Conservation (phyloP, 768 basidiomycete genomes). For the Tylopilus sp. region DNA sequence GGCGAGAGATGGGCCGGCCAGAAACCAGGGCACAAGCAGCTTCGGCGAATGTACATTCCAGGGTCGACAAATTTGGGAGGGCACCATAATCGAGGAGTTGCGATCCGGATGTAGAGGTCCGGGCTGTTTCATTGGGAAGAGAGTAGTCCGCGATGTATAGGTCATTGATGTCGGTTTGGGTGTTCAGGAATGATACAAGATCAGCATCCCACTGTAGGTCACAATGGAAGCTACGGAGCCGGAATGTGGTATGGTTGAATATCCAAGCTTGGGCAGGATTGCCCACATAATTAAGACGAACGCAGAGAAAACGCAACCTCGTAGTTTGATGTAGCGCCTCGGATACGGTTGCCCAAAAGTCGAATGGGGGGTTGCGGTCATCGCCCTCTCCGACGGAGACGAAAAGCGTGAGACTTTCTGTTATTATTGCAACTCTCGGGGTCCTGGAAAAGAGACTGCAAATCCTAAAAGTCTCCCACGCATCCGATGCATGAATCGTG, state of each 20-base stretch:
- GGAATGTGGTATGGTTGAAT: conserved; percentile 43
- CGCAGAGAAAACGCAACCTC: conserved; percentile 49
- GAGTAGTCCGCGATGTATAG: conserved; percentile 36
- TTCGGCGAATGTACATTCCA: conserved; percentile 69
- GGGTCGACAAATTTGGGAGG: conserved; percentile 47
- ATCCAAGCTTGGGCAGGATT: conserved; percentile 36
- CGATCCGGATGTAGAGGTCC: conserved; percentile 14
- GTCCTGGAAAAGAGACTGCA: conserved; percentile 45
- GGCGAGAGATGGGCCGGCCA: conserved; percentile 52
- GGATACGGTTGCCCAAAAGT: conserved; percentile 51
- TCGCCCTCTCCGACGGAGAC: conserved; percentile 25
- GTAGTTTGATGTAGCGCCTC: conserved; percentile 45
- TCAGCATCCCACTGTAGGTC: conserved; percentile 62
- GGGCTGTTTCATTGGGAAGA: conserved; percentile 9
- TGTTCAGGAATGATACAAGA: conserved; percentile 39
- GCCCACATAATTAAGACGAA: conserved; percentile 35
- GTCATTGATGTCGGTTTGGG: conserved; percentile 24
- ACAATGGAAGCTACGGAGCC: conserved; percentile 58
- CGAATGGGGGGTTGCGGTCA: conserved; percentile 2
- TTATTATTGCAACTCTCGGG: conserved; percentile 47
- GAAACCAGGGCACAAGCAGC: conserved; percentile 57
- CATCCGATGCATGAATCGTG: conserved; percentile 46
- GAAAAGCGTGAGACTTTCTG: conserved; percentile 53
- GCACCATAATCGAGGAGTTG: conserved; percentile 26
- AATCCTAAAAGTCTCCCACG: conserved; percentile 37